phyloP scores from a whole-genome alignment of 2,329 filamentous ascomycete species.

The Trichoderma koningii region DNA sequence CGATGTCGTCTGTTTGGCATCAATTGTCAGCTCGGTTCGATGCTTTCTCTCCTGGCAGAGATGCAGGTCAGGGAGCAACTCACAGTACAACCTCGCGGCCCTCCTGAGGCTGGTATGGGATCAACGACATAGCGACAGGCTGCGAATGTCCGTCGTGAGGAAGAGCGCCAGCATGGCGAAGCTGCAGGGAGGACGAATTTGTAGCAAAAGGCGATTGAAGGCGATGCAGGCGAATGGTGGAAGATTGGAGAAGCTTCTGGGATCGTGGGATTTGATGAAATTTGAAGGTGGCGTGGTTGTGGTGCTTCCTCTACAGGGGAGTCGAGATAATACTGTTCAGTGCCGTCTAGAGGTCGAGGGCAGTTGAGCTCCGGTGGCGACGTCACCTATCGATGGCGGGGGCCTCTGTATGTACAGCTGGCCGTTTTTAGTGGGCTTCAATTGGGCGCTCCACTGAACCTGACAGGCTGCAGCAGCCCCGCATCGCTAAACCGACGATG shows the following conservation, averaged over 20 bases:
- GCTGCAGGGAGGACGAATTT: neutral
- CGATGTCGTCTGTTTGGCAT: slow-evolving; percentile 74
- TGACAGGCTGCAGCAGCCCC: slow-evolving; percentile 14
- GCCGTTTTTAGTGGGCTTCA: neutral
- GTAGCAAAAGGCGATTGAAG: slow-evolving; percentile 1
- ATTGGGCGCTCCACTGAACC: slow-evolving; percentile 7
- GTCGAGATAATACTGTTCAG: neutral
- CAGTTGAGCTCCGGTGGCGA: neutral
- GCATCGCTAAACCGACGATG: slow-evolving; percentile 4
- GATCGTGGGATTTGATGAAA: slow-evolving; percentile 2
- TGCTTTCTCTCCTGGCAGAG: neutral
- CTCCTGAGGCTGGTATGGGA: slow-evolving; percentile 73
- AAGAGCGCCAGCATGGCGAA: slow-evolving; percentile 29
- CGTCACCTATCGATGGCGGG: slow-evolving; percentile 1
- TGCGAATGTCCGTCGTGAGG: slow-evolving; percentile 30
- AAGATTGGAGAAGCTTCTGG: slow-evolving; percentile 17
- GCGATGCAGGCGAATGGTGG: neutral
- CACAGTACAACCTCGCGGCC: slow-evolving; percentile 80
- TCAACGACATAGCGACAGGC: slow-evolving; percentile 60
- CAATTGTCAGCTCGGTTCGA: neutral
- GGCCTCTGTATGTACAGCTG: neutral
- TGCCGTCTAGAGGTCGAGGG: neutral
- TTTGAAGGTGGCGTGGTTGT: slow-evolving; percentile 1
- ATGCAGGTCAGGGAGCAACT: slow-evolving; percentile 41
- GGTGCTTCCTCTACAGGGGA: neutral